Evolutionary conservation across 192 early-diverging fungal species (phyloP).

Genomic region (Phlyctochytrium arcticum): DNA sequence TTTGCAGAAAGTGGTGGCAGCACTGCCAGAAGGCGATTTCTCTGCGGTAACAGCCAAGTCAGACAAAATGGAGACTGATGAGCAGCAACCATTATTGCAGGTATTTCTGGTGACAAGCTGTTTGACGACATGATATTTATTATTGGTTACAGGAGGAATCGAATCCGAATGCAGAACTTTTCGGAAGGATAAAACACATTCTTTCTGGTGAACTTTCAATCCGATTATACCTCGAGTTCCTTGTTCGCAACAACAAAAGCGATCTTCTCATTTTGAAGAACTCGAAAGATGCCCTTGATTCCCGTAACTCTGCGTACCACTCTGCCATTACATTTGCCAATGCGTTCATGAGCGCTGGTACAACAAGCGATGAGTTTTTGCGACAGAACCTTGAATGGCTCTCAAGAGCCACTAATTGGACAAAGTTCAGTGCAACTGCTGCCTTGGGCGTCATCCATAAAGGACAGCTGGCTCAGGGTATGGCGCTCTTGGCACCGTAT

Average conservation of each 20-base stretch:
- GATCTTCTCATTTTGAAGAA: constrained; percentile 94
- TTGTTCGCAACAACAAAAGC: constrained; percentile 93
- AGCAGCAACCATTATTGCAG: constrained; percentile 23
- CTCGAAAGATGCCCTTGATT: constrained; percentile 87
- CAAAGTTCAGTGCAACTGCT: constrained; percentile 98
- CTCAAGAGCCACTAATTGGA: constrained; percentile 94
- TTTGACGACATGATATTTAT: too few species aligned
- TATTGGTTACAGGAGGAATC: neutral
- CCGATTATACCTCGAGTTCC: constrained; percentile 89
- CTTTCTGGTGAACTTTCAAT: constrained; percentile 88
- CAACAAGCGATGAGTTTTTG: constrained; percentile 96
- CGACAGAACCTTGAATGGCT: constrained; percentile 98
- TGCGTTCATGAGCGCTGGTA: constrained; percentile 97
- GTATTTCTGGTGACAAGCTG: neutral
- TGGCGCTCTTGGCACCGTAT: constrained; percentile 84
- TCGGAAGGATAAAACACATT: constrained; percentile 71
- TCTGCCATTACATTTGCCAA: constrained; percentile 95
- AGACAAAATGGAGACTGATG: constrained; percentile 53
- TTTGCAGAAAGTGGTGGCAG: constrained; percentile 68
- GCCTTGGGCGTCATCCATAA: constrained; percentile 97
- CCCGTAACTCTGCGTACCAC: constrained; percentile 88
- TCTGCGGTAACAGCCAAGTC: constrained; percentile 19
- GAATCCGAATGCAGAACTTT: constrained; percentile 16
- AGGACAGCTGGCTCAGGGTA: constrained; percentile 86
- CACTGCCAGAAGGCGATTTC: constrained; percentile 38